Conservation (phyloP, 169 alveolate species). For the Fabrea salina region DNA sequence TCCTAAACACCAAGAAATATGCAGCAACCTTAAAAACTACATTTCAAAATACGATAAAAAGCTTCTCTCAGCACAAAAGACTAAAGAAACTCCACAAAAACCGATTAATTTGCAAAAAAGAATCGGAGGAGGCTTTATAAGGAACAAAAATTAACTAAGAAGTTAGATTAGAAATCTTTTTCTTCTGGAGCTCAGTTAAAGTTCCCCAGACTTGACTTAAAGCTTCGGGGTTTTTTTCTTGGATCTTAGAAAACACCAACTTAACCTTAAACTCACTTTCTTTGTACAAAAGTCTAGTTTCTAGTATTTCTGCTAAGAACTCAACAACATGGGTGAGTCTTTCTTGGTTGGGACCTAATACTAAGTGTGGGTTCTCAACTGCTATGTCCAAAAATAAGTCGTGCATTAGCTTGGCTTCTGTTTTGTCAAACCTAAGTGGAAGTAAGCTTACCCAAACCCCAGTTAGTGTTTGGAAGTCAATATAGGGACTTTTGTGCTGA, state of each 20-base stretch:
- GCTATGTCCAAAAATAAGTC: slow-evolving; percentile 48
- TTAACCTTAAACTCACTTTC: slow-evolving; percentile 38
- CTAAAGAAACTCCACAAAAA: too few relatives aligned
- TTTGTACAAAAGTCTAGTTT: slow-evolving; percentile 28
- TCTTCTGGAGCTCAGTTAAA: background rate
- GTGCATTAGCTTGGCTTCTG: slow-evolving; percentile 56
- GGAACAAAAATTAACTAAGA: background rate
- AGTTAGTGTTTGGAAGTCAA: slow-evolving; percentile 34
- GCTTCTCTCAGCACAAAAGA: too few relatives aligned
- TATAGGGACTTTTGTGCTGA: slow-evolving; percentile 37
- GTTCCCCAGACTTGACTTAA: background rate
- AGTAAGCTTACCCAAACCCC: slow-evolving; percentile 50
- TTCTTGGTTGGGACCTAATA: slow-evolving; percentile 38
- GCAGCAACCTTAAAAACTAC: too few relatives aligned
- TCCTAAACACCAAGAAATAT: too few relatives aligned
- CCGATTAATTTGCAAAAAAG: too few relatives aligned
- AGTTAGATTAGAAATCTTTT: background rate
- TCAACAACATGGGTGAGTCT: slow-evolving; percentile 24
- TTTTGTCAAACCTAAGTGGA: slow-evolving; percentile 62
- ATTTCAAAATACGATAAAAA: too few relatives aligned
- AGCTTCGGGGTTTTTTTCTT: background rate
- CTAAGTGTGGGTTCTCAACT: background rate
- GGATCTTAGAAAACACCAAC: background rate
- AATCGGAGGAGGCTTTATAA: too few relatives aligned
- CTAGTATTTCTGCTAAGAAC: slow-evolving; percentile 28